phyloP scores from a whole-genome alignment of 73 alveolate genomes.

The Symbiodinium pilosum region DNA sequence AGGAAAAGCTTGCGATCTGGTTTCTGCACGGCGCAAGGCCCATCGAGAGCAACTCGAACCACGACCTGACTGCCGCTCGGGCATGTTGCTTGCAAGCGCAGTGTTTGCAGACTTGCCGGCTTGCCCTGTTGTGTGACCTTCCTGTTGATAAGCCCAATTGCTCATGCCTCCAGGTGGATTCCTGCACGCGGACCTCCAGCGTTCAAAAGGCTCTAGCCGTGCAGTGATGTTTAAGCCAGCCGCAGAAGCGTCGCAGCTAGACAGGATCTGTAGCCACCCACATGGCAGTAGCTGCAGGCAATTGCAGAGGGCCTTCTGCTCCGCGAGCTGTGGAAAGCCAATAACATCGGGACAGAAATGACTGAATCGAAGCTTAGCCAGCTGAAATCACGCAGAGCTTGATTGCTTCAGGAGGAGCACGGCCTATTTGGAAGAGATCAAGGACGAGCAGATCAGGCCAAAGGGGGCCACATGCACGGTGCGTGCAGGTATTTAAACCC shows the following conservation, averaged over 20 bases:
- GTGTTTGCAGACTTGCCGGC: background rate
- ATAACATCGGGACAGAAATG: background rate
- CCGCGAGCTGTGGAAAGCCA: background rate
- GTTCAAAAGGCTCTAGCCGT: background rate
- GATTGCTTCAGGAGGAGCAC: background rate
- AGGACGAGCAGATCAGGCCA: slow-evolving; percentile 8
- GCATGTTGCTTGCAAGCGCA: background rate
- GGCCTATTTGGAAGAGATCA: background rate
- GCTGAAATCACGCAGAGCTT: background rate
- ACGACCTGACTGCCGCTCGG: background rate
- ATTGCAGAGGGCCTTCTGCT: background rate
- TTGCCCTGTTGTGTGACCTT: too few relatives aligned
- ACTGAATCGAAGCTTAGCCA: background rate
- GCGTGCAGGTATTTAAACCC: too few relatives aligned
- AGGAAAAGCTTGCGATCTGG: background rate
- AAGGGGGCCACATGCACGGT: too few relatives aligned
- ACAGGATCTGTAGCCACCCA: too few relatives aligned
- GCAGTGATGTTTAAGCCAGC: too few relatives aligned
- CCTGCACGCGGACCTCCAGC: background rate
- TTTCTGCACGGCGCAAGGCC: background rate
- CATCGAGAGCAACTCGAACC: background rate
- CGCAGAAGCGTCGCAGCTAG: too few relatives aligned
- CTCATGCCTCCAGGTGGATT: background rate
- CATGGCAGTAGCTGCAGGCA: too few relatives aligned
- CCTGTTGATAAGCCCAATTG: too few relatives aligned